Evolutionary conservation across 2,329 filamentous ascomycete species (phyloP).

Genomic region (Fusarium graminum): DNA sequence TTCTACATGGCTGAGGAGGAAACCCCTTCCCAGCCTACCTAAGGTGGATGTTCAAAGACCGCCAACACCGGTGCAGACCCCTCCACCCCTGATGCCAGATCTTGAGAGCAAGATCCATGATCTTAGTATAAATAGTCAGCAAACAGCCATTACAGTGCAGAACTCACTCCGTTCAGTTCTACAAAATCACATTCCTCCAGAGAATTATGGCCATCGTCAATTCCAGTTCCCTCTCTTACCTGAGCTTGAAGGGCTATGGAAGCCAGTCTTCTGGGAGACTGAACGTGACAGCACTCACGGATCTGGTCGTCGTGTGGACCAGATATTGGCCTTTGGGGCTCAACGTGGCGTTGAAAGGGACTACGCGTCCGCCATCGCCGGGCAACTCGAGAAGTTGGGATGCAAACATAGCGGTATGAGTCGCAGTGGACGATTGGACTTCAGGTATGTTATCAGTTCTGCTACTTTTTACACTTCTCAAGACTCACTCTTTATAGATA

Average conservation of each 20-base stretch:
- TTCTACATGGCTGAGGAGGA: conserved; percentile 45
- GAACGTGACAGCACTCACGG: conserved; percentile 49
- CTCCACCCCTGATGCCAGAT: conserved; percentile 53
- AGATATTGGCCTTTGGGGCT: conserved; percentile 71
- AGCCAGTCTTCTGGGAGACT: conserved; percentile 62
- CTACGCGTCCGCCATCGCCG: conserved; percentile 62
- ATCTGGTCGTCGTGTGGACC: conserved; percentile 62
- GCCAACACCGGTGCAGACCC: conserved; percentile 61
- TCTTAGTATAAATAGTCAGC: conserved; percentile 57
- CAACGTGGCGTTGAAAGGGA: conserved; percentile 66
- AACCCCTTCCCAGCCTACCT: conserved; percentile 36
- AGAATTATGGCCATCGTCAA: conserved; percentile 62
- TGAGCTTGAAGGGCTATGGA: conserved; percentile 66
- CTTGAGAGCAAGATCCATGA: conserved; percentile 60
- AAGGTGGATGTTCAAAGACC: conserved; percentile 52
- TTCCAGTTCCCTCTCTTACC: conserved; percentile 62
- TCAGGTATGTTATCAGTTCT: conserved; percentile 61
- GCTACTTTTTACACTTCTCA: background rate
- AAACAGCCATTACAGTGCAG: conserved; percentile 67
- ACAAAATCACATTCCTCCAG: conserved; percentile 63
- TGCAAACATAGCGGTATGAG: conserved; percentile 62
- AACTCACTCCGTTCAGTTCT: conserved; percentile 69
- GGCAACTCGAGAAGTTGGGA: conserved; percentile 68
- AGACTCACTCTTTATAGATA: conserved; percentile 59
- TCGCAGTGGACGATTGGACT: conserved; percentile 68